These are phyloP conservation scores for Harringtonia aguacate DNA, from an alignment of 2,329 filamentous ascomycete genomes.

Conservation along the genomic window DNA sequence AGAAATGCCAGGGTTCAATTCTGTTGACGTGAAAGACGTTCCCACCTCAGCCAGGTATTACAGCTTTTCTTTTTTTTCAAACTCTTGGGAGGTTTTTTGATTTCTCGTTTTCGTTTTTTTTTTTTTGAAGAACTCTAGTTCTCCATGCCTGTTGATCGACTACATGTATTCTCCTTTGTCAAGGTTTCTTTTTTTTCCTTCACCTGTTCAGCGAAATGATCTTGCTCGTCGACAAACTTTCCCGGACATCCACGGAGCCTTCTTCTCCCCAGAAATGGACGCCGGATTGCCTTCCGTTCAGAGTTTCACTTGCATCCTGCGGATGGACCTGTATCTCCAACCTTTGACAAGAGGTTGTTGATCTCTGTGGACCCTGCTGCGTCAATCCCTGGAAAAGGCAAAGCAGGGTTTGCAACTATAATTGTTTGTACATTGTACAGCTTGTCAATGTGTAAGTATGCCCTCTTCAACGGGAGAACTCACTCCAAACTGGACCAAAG, in stretches of 20 bases:
- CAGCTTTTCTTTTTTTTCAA: constrained; percentile 36
- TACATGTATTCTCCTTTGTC: neutral
- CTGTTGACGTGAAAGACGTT: constrained; percentile 47
- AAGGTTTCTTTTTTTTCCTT: constrained; percentile 4
- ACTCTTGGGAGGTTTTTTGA: constrained; percentile 28
- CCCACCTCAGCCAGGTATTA: constrained; percentile 51
- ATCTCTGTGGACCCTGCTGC: neutral
- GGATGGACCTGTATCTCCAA: neutral
- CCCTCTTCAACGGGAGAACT: neutral
- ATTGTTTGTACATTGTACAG: neutral
- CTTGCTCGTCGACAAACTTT: too few species aligned
- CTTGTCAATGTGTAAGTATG: neutral
- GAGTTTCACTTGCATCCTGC: too few species aligned
- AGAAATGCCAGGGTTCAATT: constrained; percentile 42
- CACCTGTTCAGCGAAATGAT: neutral
- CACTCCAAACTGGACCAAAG: neutral
- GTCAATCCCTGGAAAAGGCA: neutral
- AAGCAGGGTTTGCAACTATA: constrained; percentile 1
- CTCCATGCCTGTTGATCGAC: too few species aligned
- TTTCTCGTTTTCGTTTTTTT: constrained; percentile 15
- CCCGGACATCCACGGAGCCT: too few species aligned
- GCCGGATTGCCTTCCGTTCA: too few species aligned
- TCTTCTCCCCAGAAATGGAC: too few species aligned
- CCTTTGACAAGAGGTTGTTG: constrained; percentile 1
- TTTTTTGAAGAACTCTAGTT: neutral